A percentile compares a stretch with the other conserved stretches of the same genome.
phyloP scores from a whole-genome alignment of 768 basidiomycete genomes.

The Mycena galopus region DNA sequence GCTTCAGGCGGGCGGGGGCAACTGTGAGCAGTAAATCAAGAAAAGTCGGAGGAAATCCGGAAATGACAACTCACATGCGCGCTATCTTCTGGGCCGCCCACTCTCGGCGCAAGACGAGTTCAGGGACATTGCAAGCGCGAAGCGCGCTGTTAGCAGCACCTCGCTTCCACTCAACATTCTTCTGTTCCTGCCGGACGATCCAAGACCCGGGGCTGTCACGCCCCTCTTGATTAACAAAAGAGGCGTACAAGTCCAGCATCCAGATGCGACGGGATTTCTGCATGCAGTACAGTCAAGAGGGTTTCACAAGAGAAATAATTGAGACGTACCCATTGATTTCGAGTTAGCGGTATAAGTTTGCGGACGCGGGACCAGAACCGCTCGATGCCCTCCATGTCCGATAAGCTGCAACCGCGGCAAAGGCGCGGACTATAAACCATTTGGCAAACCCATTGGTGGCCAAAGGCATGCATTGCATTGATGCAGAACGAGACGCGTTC shows the following conservation, averaged over 20 bases:
- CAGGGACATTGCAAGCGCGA: conserved; percentile 29
- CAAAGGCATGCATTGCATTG: conserved; percentile 52
- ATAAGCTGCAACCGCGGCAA: conserved; percentile 44
- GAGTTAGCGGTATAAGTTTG: conserved; percentile 37
- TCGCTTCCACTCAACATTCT: conserved; percentile 32
- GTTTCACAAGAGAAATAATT: no score
- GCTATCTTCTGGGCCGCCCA: conserved; percentile 50
- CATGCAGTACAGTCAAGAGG: neutral
- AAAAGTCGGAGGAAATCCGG: no score
- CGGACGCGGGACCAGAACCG: conserved; percentile 47
- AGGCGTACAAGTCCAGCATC: conserved; percentile 49
- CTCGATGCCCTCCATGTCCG: conserved; percentile 53
- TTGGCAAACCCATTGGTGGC: conserved; percentile 52
- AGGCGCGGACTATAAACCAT: conserved; percentile 50
- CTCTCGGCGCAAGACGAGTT: conserved; percentile 40
- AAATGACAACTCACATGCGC: conserved; percentile 43
- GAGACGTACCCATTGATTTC: conserved; percentile 36
- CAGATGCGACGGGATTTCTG: conserved; percentile 42
- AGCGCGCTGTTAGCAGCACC: conserved; percentile 35
- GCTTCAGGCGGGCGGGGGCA: conserved; percentile 45
- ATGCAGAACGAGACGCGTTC: conserved; percentile 41
- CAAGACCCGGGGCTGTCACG: conserved; percentile 49
- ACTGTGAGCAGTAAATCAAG: conserved; percentile 32
- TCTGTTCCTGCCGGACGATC: conserved; percentile 40
- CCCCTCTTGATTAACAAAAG: conserved; percentile 41